Evolutionary conservation across 345 rosid genomes (phyloP).

Genomic region (Nephelium lappaceum): DNA sequence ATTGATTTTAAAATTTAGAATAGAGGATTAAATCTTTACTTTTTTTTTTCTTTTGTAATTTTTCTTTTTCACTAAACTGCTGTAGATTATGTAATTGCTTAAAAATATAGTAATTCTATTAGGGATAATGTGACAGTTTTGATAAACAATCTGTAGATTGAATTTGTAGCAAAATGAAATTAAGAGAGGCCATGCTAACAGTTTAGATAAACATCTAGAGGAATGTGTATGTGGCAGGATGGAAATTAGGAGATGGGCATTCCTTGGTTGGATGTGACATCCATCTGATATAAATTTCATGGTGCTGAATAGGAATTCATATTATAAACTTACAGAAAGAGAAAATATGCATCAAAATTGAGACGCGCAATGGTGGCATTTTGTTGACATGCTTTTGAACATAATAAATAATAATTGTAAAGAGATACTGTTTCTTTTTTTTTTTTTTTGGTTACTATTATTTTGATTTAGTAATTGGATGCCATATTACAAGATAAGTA

Average conservation of each 20-base stretch:
- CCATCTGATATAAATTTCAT: not conserved
- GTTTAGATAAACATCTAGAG: not conserved
- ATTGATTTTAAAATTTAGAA: not conserved
- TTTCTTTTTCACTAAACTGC: not conserved
- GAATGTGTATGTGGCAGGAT: not conserved
- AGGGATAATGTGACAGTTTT: not conserved
- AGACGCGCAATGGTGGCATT: not conserved
- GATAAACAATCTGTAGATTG: too few relatives aligned
- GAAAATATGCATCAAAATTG: not conserved
- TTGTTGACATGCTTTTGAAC: constrained; percentile 7
- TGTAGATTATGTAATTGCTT: not conserved
- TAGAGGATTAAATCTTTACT: not conserved
- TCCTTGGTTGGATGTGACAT: not conserved
- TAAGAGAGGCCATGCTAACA: not conserved
- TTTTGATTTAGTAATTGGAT: not conserved
- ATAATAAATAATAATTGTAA: not conserved
- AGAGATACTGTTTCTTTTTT: not conserved
- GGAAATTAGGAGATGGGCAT: not conserved
- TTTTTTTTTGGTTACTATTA: too few relatives aligned
- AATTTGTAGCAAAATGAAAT: too few relatives aligned
- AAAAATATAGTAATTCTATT: not conserved
- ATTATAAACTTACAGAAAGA: not conserved
- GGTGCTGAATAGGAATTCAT: not conserved
- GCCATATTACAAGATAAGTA: not conserved
- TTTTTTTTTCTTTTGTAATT: not conserved